Evolutionary conservation across 495 filamentous ascomycete genomes (phyloP).

Genomic region (Melanomma pulvis-pyrius): DNA sequence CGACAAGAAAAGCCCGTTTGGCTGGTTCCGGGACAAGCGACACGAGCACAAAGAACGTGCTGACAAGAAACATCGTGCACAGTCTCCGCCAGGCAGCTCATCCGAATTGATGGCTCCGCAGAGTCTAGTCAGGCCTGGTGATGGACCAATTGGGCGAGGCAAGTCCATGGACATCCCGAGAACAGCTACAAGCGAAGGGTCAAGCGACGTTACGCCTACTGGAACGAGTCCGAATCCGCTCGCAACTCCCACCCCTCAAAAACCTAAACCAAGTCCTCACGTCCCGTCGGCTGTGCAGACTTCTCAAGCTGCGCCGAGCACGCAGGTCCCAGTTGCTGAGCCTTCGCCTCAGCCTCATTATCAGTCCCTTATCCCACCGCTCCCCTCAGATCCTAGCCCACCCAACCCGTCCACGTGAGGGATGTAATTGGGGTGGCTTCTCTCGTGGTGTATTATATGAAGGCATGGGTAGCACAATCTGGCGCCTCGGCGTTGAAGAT

Average conservation of each 20-base stretch:
- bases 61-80: conserved; percentile 57
- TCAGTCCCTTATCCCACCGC: not conserved
- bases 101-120: conserved; percentile 28
- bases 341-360: not conserved
- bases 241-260: not conserved
- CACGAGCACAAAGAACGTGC: conserved; percentile 68
- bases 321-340: too few species aligned
- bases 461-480: not conserved
- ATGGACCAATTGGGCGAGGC: conserved; percentile 30
- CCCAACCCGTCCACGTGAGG: not conserved
- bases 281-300: not conserved
- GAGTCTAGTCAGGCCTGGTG: conserved; percentile 15
- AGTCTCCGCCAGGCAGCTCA: conserved; percentile 52
- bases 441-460: not conserved
- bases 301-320: not conserved
- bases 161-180: conserved; percentile 38
- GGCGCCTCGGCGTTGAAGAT: not conserved
- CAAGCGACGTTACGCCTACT: conserved; percentile 23
- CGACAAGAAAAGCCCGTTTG: conserved; percentile 71
- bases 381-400: not conserved
- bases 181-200: conserved; percentile 16
- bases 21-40: conserved; percentile 84
- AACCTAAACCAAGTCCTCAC: not conserved
- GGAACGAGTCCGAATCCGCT: conserved; percentile 24
- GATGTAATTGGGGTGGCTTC: not conserved